Percentiles rank a stretch among this genome's conserved stretches.
Evolutionary conservation across 106 monocot species (phyloP).

Genomic region (Platanthera guangdongensis): DNA sequence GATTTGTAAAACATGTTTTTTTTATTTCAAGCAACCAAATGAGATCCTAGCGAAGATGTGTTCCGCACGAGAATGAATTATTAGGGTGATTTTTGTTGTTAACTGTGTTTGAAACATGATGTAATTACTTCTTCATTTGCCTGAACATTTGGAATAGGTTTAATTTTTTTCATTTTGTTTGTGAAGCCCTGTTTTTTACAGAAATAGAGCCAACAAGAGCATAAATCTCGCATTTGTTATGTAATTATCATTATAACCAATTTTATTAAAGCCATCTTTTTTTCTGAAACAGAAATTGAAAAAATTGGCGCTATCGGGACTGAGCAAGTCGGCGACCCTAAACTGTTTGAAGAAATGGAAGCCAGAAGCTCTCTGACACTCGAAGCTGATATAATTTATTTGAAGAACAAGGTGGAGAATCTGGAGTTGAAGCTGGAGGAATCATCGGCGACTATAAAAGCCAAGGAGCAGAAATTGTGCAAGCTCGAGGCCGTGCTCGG

Average conservation of each 20-base stretch:
- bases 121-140: too few species aligned
- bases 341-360: conserved; percentile 27
- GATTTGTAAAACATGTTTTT: too few species aligned
- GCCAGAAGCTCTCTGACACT: conserved; percentile 8
- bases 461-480: conserved; percentile 23
- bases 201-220: too few species aligned
- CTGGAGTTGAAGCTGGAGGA: conserved; percentile 26
- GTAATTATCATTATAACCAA: background rate
- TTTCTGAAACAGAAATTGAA: conserved; percentile 32
- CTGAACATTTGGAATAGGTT: too few species aligned
- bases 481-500: conserved; percentile 25
- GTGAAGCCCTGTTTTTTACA: too few species aligned
- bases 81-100: too few species aligned
- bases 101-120: too few species aligned
- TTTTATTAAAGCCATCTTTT: background rate
- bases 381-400: conserved; percentile 13
- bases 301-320: conserved; percentile 29
- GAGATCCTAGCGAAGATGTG: too few species aligned
- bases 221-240: background rate
- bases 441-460: conserved; percentile 14
- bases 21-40: too few species aligned
- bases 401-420: conserved; percentile 17
- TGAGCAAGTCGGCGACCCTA: conserved; percentile 8
- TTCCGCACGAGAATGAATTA: too few species aligned
- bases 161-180: too few species aligned